phyloP scores from a whole-genome alignment of 1,284 basidiomycete genomes.

The Ceratobasidium sp. region DNA sequence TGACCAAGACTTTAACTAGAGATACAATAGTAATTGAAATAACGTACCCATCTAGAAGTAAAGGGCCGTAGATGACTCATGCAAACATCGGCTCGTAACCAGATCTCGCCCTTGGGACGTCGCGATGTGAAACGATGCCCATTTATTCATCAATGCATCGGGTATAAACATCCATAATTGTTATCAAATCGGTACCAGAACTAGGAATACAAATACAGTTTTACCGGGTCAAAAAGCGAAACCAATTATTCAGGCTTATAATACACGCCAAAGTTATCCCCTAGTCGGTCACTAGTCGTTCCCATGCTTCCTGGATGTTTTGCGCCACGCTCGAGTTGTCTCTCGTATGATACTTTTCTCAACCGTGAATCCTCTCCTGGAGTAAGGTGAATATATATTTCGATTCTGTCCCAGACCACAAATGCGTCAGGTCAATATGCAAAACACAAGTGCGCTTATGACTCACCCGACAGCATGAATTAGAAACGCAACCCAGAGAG shows the following conservation, averaged over 20 bases:
- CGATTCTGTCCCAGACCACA: neutral
- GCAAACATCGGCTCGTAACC: too few relatives aligned
- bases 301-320: constrained; percentile 38
- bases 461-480: constrained; percentile 35
- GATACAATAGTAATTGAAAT: too few relatives aligned
- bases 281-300: constrained; percentile 29
- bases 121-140: too few relatives aligned
- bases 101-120: too few relatives aligned
- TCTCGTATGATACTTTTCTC: constrained; percentile 37
- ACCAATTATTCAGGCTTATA: constrained; percentile 31
- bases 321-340: constrained; percentile 37
- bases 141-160: too few relatives aligned
- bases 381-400: constrained; percentile 39
- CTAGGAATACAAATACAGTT: too few relatives aligned
- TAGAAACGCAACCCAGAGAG: constrained; percentile 31
- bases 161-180: too few relatives aligned
- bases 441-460: neutral
- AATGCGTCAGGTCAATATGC: neutral
- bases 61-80: too few relatives aligned
- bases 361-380: constrained; percentile 39
- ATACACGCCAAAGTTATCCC: constrained; percentile 40
- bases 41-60: too few relatives aligned
- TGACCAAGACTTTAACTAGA: too few relatives aligned
- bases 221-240: neutral
- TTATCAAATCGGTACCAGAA: too few relatives aligned